phyloP scores from a whole-genome alignment of 2,329 filamentous ascomycete species.

The Phyllosticta citrichinensis region DNA sequence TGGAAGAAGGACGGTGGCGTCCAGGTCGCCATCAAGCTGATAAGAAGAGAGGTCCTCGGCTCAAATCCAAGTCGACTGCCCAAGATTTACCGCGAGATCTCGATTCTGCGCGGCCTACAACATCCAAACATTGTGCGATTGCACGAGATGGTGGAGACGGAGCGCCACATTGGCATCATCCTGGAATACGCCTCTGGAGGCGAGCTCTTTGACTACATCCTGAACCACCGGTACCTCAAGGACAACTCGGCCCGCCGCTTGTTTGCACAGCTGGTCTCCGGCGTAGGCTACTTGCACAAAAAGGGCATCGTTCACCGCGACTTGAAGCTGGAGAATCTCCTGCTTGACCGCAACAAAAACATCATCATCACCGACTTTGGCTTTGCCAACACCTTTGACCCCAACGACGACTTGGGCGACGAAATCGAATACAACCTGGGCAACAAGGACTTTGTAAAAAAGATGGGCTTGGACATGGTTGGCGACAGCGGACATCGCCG shows the following conservation, averaged over 20 bases:
- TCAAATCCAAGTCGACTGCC: constrained; percentile 80
- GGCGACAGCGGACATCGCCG: constrained; percentile 66
- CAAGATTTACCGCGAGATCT: constrained; percentile 96
- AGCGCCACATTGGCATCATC: constrained; percentile 94
- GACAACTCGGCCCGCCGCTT: constrained; percentile 81
- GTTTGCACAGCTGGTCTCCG: constrained; percentile 92
- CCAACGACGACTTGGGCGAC: constrained; percentile 74
- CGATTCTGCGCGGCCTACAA: constrained; percentile 75
- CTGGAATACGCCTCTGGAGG: constrained; percentile 96
- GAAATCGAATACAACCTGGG: constrained; percentile 81
- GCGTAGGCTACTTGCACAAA: constrained; percentile 94
- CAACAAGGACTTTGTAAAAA: constrained; percentile 82
- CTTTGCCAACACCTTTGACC: constrained; percentile 95
- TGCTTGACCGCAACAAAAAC: constrained; percentile 92
- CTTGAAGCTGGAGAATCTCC: constrained; percentile 88
- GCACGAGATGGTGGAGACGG: constrained; percentile 97
- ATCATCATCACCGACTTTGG: constrained; percentile 99
- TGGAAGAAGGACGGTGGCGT: constrained; percentile 95
- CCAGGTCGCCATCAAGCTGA: constrained; percentile 93
- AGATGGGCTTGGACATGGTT: constrained; percentile 71
- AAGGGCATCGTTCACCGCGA: constrained; percentile 98
- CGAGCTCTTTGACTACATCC: constrained; percentile 95
- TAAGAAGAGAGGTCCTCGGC: constrained; percentile 82
- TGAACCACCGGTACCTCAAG: constrained; percentile 93
- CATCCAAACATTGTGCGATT: constrained; percentile 95